phyloP scores from a whole-genome alignment of 345 rosid genomes.

The Populus tremula region DNA sequence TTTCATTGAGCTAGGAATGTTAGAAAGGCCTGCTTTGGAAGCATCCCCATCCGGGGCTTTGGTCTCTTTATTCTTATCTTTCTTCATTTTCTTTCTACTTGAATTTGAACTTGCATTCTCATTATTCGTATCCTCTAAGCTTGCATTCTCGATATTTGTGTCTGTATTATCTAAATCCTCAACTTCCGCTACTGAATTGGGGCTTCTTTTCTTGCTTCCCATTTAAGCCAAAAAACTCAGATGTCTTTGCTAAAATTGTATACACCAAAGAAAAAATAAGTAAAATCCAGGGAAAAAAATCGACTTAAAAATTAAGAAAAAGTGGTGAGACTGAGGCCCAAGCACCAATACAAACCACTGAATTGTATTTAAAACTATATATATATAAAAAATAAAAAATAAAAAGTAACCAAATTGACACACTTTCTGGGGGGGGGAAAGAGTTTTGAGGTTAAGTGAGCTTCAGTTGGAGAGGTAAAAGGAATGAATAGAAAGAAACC shows the following conservation, averaged over 20 bases:
- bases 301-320: neutral
- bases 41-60: neutral
- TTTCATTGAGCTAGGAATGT: conserved; percentile 34
- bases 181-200: conserved; percentile 29
- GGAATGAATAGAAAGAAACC: neutral
- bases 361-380: neutral
- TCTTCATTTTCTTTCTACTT: conserved; percentile 47
- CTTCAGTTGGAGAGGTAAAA: neutral
- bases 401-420: neutral
- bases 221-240: conserved; percentile 27
- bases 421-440: neutral
- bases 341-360: neutral
- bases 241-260: neutral
- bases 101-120: neutral
- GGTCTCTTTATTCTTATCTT: conserved; percentile 9
- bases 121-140: conserved; percentile 19
- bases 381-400: neutral
- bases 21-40: neutral
- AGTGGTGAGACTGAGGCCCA: neutral
- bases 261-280: neutral
- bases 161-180: conserved; percentile 25
- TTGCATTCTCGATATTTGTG: conserved; percentile 9
- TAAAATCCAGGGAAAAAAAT: neutral
- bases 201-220: conserved; percentile 62
- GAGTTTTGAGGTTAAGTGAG: neutral